Evolutionary conservation across 306 rosid species (phyloP), one percentile per base, ranked within the genome.

Genomic region (Luffa aegyptiaca): DNA sequence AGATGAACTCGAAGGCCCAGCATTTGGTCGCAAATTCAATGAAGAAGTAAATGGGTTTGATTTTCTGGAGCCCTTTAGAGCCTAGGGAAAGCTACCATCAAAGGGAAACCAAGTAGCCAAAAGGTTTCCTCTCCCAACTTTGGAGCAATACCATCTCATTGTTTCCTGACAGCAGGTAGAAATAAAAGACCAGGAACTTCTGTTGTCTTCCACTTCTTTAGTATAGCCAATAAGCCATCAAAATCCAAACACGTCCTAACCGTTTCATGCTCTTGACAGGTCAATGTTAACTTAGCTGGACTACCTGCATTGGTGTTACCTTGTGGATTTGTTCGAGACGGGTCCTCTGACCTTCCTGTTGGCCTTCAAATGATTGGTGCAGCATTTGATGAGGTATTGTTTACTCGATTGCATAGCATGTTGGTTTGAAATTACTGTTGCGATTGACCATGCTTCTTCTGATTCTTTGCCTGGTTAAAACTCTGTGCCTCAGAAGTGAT

Each of bases 331-430:
- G 92, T 89, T 82, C 89, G 86, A 46, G 91, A 90, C 16, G 97
- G 97, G 7, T 53, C 89, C n/a, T 83, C 90, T 36, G 93, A 94
- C 77, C 99, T 95, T 80, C 99, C 99, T 7, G 93, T 95, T 42
- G 99, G 99, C 81, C 88, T 95, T 80, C 99, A 95, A 88, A 89
- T 95, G 94, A 89, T 95, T 59, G 96, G 97, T 64, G 92, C 96
- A 12, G 97, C 97, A 65, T 95, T 93, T 84, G 84, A 86, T 26
- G 99, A 95, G 99, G 99, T 95, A 87, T 70, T 84, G 57, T 59
- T 64, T 69, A 68, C 63, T 46, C 52, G 21, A 16, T 55, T 26
- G n/a, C 76, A 31, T 39, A 16, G 57, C 68, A 13, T 51, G 18
- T 41, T 77, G 48, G 16, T 18, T 44, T 37, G 10, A 51, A 37